Evolutionary conservation across 2,329 filamentous ascomycete genomes (phyloP).

Genomic region (Fusarium pseudonygamai): DNA sequence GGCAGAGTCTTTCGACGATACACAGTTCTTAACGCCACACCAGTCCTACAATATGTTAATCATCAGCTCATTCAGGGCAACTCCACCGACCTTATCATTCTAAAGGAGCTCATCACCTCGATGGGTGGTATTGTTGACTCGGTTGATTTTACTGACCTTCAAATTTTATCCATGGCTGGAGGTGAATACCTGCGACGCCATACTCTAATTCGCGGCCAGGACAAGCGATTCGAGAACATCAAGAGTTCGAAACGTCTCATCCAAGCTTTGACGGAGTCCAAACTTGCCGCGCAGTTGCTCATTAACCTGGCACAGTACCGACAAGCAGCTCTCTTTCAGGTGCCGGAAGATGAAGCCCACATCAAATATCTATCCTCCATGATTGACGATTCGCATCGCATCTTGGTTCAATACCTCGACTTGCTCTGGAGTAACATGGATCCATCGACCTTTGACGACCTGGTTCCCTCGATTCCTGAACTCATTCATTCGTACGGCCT

Average conservation of each 20-base stretch:
- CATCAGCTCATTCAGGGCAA: constrained; percentile 84
- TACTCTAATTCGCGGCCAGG: constrained; percentile 81
- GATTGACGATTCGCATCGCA: constrained; percentile 88
- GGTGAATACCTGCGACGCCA: constrained; percentile 82
- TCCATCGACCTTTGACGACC: constrained; percentile 77
- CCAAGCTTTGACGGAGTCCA: constrained; percentile 78
- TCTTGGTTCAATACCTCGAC: constrained; percentile 88
- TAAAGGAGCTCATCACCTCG: constrained; percentile 87
- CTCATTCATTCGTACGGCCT: constrained; percentile 83
- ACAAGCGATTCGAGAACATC: constrained; percentile 80
- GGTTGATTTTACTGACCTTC: constrained; percentile 86
- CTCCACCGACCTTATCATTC: constrained; percentile 87
- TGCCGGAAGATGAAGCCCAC: constrained; percentile 77
- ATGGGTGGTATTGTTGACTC: constrained; percentile 95
- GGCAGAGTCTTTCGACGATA: constrained; percentile 91
- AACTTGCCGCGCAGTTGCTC: constrained; percentile 83
- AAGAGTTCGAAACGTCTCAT: constrained; percentile 83
- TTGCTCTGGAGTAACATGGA: constrained; percentile 83
- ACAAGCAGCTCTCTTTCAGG: constrained; percentile 82
- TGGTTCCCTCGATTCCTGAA: constrained; percentile 78
- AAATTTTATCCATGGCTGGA: constrained; percentile 88
- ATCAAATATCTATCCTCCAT: constrained; percentile 90
- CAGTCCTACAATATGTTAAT: constrained; percentile 89
- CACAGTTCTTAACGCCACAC: constrained; percentile 81
- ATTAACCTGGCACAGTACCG: constrained; percentile 91